These are phyloP conservation scores for Avena eriantha DNA, from an alignment of 176 grass and related monocot genomes.

Conservation along the genomic window DNA sequence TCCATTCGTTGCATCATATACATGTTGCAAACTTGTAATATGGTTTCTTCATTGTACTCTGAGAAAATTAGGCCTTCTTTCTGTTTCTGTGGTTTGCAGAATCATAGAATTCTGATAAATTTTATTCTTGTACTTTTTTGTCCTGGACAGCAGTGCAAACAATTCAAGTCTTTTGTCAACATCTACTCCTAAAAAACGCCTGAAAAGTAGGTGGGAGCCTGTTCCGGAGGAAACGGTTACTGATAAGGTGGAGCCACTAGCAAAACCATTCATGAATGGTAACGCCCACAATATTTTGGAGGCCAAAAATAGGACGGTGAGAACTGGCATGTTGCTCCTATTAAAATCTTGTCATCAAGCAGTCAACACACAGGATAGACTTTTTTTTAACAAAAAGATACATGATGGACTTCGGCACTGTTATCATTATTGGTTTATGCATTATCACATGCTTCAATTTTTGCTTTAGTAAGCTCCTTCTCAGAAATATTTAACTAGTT, in stretches of 20 bases:
- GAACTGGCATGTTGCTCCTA: slow-evolving; percentile 21
- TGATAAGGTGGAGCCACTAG: slow-evolving; percentile 57
- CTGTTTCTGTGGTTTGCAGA: slow-evolving; percentile 31
- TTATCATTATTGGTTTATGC: slow-evolving; percentile 16
- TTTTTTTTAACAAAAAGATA: background rate
- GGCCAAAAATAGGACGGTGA: slow-evolving; percentile 62
- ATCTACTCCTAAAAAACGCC: slow-evolving; percentile 57
- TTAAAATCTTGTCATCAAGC: background rate
- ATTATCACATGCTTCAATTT: background rate
- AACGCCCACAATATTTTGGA: slow-evolving; percentile 48
- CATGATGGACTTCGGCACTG: background rate
- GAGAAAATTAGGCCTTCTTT: slow-evolving; percentile 9
- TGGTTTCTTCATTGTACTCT: background rate
- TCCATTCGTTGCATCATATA: background rate
- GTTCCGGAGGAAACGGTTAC: slow-evolving; percentile 60
- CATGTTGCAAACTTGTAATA: slow-evolving; percentile 1
- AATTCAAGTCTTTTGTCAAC: slow-evolving; percentile 52
- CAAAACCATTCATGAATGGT: slow-evolving; percentile 47
- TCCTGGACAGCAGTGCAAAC: slow-evolving; percentile 50
- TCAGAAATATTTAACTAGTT: slow-evolving; percentile 29
- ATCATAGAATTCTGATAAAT: slow-evolving; percentile 5
- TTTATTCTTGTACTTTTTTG: slow-evolving; percentile 1
- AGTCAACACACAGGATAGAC: background rate
- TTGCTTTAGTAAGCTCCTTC: background rate
- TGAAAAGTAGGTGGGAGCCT: slow-evolving; percentile 96